Conservation (phyloP, 2,329 filamentous ascomycete species). For the Ophiocordyceps unilateralis region DNA sequence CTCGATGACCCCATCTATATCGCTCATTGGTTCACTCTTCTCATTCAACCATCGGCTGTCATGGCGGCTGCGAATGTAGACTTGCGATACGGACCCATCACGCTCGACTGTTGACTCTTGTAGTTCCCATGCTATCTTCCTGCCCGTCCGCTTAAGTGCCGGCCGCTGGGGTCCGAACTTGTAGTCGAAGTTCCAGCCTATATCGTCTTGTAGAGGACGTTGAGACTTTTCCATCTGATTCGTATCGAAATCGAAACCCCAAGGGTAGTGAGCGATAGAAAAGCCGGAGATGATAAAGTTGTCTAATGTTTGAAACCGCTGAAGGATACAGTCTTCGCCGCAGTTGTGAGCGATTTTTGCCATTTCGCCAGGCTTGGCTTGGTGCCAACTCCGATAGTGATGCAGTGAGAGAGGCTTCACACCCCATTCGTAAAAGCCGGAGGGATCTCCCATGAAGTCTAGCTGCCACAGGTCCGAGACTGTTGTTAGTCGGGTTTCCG, state of each 20-base stretch:
- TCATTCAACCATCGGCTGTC: constrained; percentile 34
- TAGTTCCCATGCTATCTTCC: constrained; percentile 36
- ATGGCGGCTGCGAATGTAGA: constrained; percentile 32
- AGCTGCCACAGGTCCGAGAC: constrained; percentile 42
- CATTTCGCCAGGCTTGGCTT: constrained; percentile 34
- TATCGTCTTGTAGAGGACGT: constrained; percentile 24
- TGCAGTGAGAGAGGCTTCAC: constrained; percentile 43
- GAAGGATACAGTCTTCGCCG: constrained; percentile 41
- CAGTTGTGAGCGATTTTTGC: constrained; percentile 41
- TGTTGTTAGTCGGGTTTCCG: constrained; percentile 36
- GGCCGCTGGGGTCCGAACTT: constrained; percentile 31
- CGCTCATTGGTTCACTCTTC: constrained; percentile 29
- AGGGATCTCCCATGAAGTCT: constrained; percentile 41
- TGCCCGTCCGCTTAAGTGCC: constrained; percentile 27
- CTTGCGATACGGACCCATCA: constrained; percentile 33
- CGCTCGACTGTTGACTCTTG: constrained; percentile 27
- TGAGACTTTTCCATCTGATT: constrained; percentile 36
- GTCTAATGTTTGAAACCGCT: constrained; percentile 36
- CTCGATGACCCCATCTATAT: constrained; percentile 36
- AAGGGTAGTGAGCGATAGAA: constrained; percentile 39
- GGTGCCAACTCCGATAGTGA: constrained; percentile 45
- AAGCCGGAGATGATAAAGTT: constrained; percentile 40
- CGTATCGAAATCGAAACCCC: constrained; percentile 29
- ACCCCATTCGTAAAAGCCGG: constrained; percentile 46
- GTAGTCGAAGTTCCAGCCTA: constrained; percentile 32